Base-by-base conservation (phyloP, 2,329 filamentous ascomycete species). In the Coccinonectria pachysandricola region DNA sequence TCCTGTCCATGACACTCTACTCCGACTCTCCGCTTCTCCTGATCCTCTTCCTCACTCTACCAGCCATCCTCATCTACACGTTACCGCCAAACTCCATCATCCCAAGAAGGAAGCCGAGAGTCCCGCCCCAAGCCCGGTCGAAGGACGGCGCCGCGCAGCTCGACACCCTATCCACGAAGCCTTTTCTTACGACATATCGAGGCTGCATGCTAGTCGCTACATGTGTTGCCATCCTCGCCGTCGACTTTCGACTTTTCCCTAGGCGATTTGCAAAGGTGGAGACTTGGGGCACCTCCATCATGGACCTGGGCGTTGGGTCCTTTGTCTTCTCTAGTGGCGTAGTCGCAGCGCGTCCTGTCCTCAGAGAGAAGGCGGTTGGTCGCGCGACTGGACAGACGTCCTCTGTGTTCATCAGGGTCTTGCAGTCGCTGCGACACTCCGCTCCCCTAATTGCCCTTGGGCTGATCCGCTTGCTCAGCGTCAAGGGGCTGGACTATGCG, bases 241-340 rank as follows among this genome's bases (percentile, higher is more conserved):
- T 98, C 26, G 91, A 98, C 56, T 98, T 98, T 52, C 75, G 69
- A 11, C 66, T 95, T 32, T 98, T 98, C 46, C 91, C 91, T 3
- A 75, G 91, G 15, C 79, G 91, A 16, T 96, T 96, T 52, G 91
- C 86, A 31, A 98, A 98, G 61, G 91, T 93, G 3, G 91, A 98
- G 57, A 95, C 84, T n/a, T 98, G 91, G 85, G 91, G 91, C 28
- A 95, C 88, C 2, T 96, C 88, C n/a, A 62, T 98, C 35, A 98
- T 98, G 91, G 91, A 98, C 52, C 67, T 96, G 46, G 91, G 91
- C 24, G 91, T 98, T 24, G 91, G 91, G 15, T 94, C 87, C 8
- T 98, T 98, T 58, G 91, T 98, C 44, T 98, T 94, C 57, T 86
- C 86, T 3, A 82, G 81, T 10, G 91, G 91, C 12, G 64, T 95